A percentile compares a stretch with the other conserved stretches of the same genome.
Conservation (phyloP, 2,329 filamentous ascomycete species). For the Lasiodiplodia theobromae region DNA sequence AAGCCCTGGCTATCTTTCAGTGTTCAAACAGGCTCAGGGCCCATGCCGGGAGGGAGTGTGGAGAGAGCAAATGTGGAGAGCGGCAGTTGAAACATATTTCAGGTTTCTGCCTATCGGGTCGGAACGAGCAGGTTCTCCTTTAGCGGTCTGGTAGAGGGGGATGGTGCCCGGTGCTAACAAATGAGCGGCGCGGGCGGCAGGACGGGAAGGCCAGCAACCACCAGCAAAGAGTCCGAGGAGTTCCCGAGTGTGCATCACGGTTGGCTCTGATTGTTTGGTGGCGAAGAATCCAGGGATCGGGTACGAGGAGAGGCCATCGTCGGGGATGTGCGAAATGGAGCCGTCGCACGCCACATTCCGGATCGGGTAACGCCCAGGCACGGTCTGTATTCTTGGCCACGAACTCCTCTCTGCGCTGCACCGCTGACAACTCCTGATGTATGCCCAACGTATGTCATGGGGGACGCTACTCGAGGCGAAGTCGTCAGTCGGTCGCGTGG, state of each 20-base stretch:
- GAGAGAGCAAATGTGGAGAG: neutral
- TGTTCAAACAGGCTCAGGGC: neutral
- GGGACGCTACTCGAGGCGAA: neutral
- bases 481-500: neutral
- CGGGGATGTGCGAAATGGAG: neutral
- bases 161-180: neutral
- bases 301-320: neutral
- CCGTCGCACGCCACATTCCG: slow-evolving; percentile 3
- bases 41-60: neutral
- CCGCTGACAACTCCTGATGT: neutral
- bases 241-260: neutral
- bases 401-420: neutral
- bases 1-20: neutral
- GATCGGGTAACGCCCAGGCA: slow-evolving; percentile 6
- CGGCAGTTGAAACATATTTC: neutral
- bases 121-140: neutral
- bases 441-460: neutral
- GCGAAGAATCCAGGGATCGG: neutral
- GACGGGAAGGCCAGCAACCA: slow-evolving; percentile 2
- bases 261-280: slow-evolving; percentile 1
- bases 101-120: neutral
- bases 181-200: neutral
- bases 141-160: neutral
- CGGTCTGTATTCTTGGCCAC: neutral
- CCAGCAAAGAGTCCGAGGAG: neutral